Evolutionary conservation across 768 basidiomycete genomes (phyloP).

Genomic region (Panaeolus cyanescens): DNA sequence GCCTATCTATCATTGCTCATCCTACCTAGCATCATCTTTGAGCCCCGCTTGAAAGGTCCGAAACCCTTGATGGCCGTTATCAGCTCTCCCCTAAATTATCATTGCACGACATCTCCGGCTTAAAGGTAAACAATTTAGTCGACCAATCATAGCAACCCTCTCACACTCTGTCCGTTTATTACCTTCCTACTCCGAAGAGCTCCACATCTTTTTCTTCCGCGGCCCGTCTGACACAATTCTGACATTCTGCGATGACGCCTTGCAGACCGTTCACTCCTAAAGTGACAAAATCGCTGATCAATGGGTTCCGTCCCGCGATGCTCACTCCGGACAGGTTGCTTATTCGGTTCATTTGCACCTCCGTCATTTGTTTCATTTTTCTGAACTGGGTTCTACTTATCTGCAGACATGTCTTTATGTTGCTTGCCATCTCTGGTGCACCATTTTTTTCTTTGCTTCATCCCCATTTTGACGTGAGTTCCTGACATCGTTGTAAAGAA

Average conservation of each 20-base stretch:
- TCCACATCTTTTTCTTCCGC: not conserved
- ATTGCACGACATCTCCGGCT: not conserved
- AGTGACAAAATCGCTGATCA: not conserved
- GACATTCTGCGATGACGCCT: not conserved
- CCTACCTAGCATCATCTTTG: slow-evolving; percentile 27
- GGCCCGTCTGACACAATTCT: not conserved
- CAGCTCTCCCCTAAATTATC: not conserved
- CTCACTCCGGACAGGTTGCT: too few relatives aligned
- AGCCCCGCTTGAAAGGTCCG: slow-evolving; percentile 2
- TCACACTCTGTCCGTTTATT: not conserved
- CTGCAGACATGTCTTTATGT: too few relatives aligned
- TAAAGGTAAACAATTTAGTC: not conserved
- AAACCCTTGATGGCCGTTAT: not conserved
- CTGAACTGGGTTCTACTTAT: too few relatives aligned
- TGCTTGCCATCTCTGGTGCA: too few relatives aligned
- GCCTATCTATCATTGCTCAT: not conserved
- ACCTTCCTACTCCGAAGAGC: not conserved
- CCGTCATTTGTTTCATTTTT: too few relatives aligned
- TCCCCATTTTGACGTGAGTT: too few relatives aligned
- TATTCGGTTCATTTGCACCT: too few relatives aligned
- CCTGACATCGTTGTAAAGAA: not conserved
- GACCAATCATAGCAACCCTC: not conserved
- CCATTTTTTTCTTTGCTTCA: not conserved
- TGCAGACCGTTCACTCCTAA: not conserved
- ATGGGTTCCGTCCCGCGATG: not conserved